Evolutionary conservation across 768 basidiomycete species (phyloP), one percentile per base, ranked within the genome.

Genomic region (Termitomyces sp.): DNA sequence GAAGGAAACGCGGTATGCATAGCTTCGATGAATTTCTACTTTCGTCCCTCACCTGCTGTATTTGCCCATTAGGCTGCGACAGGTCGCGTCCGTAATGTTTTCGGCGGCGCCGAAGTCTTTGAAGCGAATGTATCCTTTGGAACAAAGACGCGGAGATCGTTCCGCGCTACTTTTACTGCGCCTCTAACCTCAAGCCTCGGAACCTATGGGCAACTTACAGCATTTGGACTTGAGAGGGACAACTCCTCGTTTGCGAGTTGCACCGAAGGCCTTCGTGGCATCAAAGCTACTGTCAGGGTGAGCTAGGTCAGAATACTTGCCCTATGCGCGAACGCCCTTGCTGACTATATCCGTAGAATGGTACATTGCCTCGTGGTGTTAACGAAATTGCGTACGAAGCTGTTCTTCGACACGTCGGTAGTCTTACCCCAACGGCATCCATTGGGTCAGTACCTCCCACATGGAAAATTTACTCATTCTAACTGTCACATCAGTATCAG

Each of bases 341-440:
- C 62, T 66, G 60, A 49, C 50, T 58, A 62, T 48, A 53, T 39
- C 33, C 45, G 34, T 60, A 81, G 80, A 77, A 69, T 46, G 76
- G 78, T 37, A 63, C 67, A 47, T 67, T 66, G 7, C 61, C 61
- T 22, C 66, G 65, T 27, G 85, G 86, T 4, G 67, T 78, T 59
- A 92, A 97, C 66, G 93, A 97, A 67, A 62, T 95, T 12, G 84
- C 87, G 6, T 98, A 96, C 65, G 93, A 98, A 68, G 86, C 84
- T 18, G 85, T 89, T 2, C 72, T 91, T 55, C 78, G 97, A 48
- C 87, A 92, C 58, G 80, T 98, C 22, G 81, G 86, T 6, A 78
- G 80, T 45, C 78, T 98, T 31, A 75, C 80, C 8, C 84, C 91
- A 2, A 79, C 82, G 2, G 96, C 95, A 27, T 94, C 92, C 2